Percentiles rank a stretch among this genome's conserved stretches.
Evolutionary conservation across 768 basidiomycete species (phyloP).

Genomic region (Pisolithus microcarpus): DNA sequence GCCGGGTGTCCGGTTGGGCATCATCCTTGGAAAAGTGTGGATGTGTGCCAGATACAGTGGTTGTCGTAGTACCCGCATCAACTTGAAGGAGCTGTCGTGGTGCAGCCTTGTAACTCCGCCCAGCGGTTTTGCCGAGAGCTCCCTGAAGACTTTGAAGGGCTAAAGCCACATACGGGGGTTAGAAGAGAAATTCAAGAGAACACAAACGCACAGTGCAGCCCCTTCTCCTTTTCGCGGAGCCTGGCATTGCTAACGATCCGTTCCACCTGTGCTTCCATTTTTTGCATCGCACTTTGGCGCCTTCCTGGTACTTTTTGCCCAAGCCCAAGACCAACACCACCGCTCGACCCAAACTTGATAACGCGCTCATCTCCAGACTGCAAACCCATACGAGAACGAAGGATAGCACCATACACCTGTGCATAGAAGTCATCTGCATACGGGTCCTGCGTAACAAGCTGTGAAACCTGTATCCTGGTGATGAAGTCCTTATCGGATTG

Average conservation of each 20-base stretch:
- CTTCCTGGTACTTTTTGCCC: constrained; percentile 56
- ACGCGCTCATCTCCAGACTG: constrained; percentile 64
- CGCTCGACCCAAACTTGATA: constrained; percentile 74
- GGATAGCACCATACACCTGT: constrained; percentile 84
- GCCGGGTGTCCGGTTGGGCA: constrained; percentile 13
- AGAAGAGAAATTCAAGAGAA: neutral
- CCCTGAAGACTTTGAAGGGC: constrained; percentile 79
- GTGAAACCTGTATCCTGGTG: constrained; percentile 97
- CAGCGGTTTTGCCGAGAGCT: constrained; percentile 90
- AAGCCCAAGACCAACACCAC: constrained; percentile 81
- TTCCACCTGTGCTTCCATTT: constrained; percentile 94
- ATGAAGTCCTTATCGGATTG: constrained; percentile 99
- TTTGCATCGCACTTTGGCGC: constrained; percentile 80
- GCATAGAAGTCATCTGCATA: constrained; percentile 99
- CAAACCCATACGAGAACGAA: constrained; percentile 72
- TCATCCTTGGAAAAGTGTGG: constrained; percentile 51
- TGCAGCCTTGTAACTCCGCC: constrained; percentile 92
- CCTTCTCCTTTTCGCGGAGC: constrained; percentile 80
- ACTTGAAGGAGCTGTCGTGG: constrained; percentile 94
- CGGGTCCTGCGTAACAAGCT: constrained; percentile 94
- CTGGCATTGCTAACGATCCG: constrained; percentile 90
- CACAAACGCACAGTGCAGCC: constrained; percentile 43
- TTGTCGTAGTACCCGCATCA: constrained; percentile 40
- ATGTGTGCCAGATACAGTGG: constrained; percentile 36
- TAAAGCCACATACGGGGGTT: constrained; percentile 17